Evolutionary conservation across 306 rosid genomes (phyloP), one percentile per base, ranked within the genome.

Genomic region (Sicyos baderoa): DNA sequence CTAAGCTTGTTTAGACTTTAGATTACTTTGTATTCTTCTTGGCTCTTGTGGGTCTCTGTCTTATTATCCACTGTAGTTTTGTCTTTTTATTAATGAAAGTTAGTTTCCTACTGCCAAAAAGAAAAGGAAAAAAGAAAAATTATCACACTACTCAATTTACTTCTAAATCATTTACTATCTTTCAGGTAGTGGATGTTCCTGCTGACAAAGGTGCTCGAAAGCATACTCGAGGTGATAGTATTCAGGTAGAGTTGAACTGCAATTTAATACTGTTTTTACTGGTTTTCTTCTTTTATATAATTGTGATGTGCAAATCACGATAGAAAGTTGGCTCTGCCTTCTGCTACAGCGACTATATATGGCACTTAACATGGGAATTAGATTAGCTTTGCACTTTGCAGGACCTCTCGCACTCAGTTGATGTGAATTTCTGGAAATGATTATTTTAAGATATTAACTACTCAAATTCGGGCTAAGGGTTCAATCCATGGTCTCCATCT

Each of bases 161-260:
- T 52, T 42, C 4, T 13, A 53, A 29, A 9, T 8, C 9, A 29
- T 16, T 54, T 42, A 22, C 14, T 66, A 53, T 72, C 67, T 73
- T 19, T 71, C 82, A 87, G 94, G 83, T 83, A 55, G 90, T 87
- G 52, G 84, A 77, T 70, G 81, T 87, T 82, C 84, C 88, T 40
- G 89, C 44, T 37, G 44, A 84, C 76, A 86, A 79, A 84, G 91
- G 89, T 75, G 74, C 89, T 71, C 76, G 78, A 76, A 84, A 68
- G 77, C 85, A 82, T 84, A 84, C 81, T 29, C 80, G 72, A 22
- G 81, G 83, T 50, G 91, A 88, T 74, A 79, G 59, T 61, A 61
- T 88, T 68, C 82, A 77, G 87, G 91, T 85, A 74, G 53, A 59
- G 59, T 71, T 70, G 32, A 63, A 63, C 70, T 71, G 62, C 56